A percentile compares a stretch with the other conserved stretches of the same genome.
phyloP scores from a whole-genome alignment of 192 early-diverging fungal species.

The Coemansia biformis region DNA sequence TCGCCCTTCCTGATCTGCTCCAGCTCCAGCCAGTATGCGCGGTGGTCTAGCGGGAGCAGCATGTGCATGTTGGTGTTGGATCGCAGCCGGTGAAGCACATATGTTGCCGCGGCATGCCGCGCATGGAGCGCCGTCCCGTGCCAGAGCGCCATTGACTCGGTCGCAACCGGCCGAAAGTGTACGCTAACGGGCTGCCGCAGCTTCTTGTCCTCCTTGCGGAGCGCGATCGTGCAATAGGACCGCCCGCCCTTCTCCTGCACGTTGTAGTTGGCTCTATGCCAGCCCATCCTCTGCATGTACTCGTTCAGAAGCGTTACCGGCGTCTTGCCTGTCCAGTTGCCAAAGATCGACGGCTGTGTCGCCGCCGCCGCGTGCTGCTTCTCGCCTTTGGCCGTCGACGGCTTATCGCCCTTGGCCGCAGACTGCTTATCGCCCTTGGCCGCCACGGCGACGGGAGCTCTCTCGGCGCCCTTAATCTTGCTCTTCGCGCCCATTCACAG shows the following conservation, averaged over 20 bases:
- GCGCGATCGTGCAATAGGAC: conserved; percentile 40
- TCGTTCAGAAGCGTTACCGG: conserved; percentile 73
- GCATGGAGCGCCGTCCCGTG: conserved; percentile 50
- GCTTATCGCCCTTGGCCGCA: no score
- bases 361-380: neutral
- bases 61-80: conserved; percentile 65
- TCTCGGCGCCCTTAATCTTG: no score
- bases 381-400: no score
- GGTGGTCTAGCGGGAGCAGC: conserved; percentile 68
- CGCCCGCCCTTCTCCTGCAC: conserved; percentile 58
- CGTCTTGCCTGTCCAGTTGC: conserved; percentile 84
- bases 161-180: conserved; percentile 11
- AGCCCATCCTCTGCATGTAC: conserved; percentile 57
- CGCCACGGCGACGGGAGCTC: no score
- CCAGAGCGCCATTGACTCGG: neutral
- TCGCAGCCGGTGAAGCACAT: conserved; percentile 67
- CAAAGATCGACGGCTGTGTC: conserved; percentile 46
- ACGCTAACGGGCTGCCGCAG: conserved; percentile 32
- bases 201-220: conserved; percentile 27
- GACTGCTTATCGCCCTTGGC: no score
- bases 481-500: no score
- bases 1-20: conserved; percentile 50
- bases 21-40: conserved; percentile 66
- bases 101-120: conserved; percentile 70
- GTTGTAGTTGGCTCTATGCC: conserved; percentile 68